Conservation (phyloP, 2,329 filamentous ascomycete species). For the Paecilomyces sp. region DNA sequence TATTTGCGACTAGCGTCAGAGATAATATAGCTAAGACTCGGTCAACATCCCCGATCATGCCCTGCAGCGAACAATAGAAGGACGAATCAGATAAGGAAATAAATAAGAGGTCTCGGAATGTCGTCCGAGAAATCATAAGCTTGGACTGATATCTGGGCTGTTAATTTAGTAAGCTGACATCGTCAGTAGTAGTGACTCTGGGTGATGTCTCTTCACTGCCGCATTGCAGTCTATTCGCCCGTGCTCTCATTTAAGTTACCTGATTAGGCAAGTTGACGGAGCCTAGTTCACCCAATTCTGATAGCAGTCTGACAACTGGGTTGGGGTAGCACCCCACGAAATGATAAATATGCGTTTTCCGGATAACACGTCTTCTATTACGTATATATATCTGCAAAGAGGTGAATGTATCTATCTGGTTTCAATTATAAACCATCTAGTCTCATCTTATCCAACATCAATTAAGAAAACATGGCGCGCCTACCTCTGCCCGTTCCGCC, state of each 20-base stretch:
- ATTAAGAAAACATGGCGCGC: not conserved
- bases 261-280: not conserved
- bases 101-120: not conserved
- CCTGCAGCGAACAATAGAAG: not conserved
- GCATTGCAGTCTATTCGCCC: not conserved
- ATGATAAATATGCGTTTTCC: not conserved
- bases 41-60: not conserved
- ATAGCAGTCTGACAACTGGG: not conserved
- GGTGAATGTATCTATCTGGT: not conserved
- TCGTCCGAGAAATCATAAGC: not conserved
- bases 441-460: not conserved
- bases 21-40: not conserved
- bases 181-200: no score
- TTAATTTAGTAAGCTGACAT: no score
- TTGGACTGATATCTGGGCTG: not conserved
- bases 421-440: not conserved
- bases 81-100: not conserved
- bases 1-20: no score
- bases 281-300: not conserved
- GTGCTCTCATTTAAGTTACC: not conserved
- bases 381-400: not conserved
- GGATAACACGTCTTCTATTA: not conserved
- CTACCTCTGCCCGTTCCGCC: not conserved
- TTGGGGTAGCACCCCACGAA: not conserved
- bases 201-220: not conserved